These are phyloP conservation scores for Cerrena zonata DNA, from an alignment of 1,284 basidiomycete genomes.

Conservation along the genomic window DNA sequence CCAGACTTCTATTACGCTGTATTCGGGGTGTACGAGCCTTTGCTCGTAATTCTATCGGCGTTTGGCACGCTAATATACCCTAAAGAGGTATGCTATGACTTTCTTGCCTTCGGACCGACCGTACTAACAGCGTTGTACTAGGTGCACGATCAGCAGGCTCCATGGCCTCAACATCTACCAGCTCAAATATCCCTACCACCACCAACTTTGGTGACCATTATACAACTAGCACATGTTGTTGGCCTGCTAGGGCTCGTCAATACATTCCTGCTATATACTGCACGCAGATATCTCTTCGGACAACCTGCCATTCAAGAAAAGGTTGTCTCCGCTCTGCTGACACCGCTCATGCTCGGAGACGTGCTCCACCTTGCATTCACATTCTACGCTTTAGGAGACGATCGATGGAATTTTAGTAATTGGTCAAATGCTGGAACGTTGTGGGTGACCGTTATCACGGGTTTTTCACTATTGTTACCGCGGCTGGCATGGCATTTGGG, in stretches of 20 bases:
- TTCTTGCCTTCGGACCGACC: slow-evolving; percentile 9
- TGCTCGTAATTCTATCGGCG: slow-evolving; percentile 58
- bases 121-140: slow-evolving; percentile 24
- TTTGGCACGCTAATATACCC: slow-evolving; percentile 64
- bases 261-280: slow-evolving; percentile 55
- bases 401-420: slow-evolving; percentile 49
- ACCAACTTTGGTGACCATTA: slow-evolving; percentile 58
- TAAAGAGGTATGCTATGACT: slow-evolving; percentile 51
- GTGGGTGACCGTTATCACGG: slow-evolving; percentile 60
- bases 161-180: slow-evolving; percentile 49
- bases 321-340: slow-evolving; percentile 55
- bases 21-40: slow-evolving; percentile 69
- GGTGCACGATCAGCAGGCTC: slow-evolving; percentile 69
- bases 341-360: slow-evolving; percentile 65
- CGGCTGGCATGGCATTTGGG: slow-evolving; percentile 68
- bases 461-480: slow-evolving; percentile 59
- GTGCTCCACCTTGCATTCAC: slow-evolving; percentile 60
- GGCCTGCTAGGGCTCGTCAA: slow-evolving; percentile 67
- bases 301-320: slow-evolving; percentile 65
- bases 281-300: slow-evolving; percentile 50
- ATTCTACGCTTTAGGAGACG: slow-evolving; percentile 65
- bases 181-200: slow-evolving; percentile 47
- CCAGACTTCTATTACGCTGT: slow-evolving; percentile 66
- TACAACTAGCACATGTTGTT: slow-evolving; percentile 72
- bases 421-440: slow-evolving; percentile 56